Conservation (phyloP, 2,329 filamentous ascomycete genomes). For the Chalaropsis thielavioides region DNA sequence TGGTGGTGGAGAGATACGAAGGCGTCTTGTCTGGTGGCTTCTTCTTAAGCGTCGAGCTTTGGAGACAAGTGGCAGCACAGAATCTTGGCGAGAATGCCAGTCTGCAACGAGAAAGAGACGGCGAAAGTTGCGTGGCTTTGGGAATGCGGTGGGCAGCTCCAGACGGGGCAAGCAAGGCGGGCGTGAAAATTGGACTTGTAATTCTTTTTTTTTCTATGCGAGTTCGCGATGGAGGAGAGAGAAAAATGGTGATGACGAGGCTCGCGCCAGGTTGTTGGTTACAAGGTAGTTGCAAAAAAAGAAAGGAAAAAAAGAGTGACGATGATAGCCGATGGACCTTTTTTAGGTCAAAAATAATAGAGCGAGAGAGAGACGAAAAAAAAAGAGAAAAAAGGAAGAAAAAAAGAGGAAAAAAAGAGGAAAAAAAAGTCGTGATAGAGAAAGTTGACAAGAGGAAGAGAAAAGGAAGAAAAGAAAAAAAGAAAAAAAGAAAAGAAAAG, state of each 20-base stretch:
- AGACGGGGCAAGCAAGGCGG: not conserved
- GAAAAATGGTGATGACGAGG: conserved; percentile 9
- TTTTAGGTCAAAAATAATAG: not conserved
- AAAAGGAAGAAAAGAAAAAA: conserved; percentile 1
- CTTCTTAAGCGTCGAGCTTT: not conserved
- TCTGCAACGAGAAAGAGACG: not conserved
- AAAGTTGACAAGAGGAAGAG: not conserved
- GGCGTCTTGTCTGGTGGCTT: not conserved
- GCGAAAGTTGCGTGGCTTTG: no score
- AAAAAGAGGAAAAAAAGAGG: conserved; percentile 4
- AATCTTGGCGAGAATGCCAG: not conserved
- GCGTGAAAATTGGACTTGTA: not conserved
- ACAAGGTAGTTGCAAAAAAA: conserved; percentile 4
- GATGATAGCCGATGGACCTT: conserved; percentile 1
- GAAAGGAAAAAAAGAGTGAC: conserved; percentile 1
- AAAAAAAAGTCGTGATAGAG: conserved; percentile 11
- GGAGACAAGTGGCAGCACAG: conserved; percentile 4
- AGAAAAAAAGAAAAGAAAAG: conserved; percentile 3
- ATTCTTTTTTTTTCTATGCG: not conserved
- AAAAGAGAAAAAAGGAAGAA: conserved; percentile 7
- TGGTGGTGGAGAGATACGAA: not conserved
- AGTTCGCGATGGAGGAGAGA: not conserved
- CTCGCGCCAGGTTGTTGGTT: conserved; percentile 11
- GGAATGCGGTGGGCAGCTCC: not conserved
- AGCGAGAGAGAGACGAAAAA: conserved; percentile 7